Evolutionary conservation across 371 early-diverging fungal species (phyloP).

Genomic region (Blakeslea trispora): DNA sequence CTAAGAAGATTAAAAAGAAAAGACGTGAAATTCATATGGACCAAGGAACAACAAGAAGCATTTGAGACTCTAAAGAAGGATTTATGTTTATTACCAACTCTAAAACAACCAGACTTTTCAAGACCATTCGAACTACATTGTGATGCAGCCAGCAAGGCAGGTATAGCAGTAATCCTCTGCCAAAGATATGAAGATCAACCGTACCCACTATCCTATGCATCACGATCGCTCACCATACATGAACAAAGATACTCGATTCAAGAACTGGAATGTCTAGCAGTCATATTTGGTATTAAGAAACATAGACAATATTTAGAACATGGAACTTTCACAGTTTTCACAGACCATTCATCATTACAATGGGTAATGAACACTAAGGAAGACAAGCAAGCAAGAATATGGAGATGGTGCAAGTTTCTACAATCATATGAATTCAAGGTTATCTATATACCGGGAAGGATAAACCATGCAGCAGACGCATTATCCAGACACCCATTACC

Average conservation of each 20-base stretch:
- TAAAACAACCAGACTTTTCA: constrained; percentile 1
- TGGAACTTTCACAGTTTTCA: constrained; percentile 1
- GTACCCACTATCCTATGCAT: constrained; percentile 10
- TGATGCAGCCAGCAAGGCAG: not conserved
- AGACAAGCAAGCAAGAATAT: constrained; percentile 1
- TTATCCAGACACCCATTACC: constrained; percentile 4
- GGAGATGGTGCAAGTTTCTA: constrained; percentile 4
- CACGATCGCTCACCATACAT: not conserved
- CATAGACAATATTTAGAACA: constrained; percentile 5
- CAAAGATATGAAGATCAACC: not conserved
- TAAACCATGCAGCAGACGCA: not conserved
- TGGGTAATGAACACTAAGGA: constrained; percentile 6
- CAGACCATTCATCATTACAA: constrained; percentile 9
- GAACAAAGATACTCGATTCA: constrained; percentile 1
- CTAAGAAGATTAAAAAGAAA: not conserved
- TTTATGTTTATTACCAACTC: not conserved
- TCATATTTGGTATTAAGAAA: constrained; percentile 1
- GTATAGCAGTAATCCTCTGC: not conserved
- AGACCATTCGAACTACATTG: constrained; percentile 5
- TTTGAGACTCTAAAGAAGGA: constrained; percentile 4
- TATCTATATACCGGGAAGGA: not conserved
- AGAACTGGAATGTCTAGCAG: constrained; percentile 1
- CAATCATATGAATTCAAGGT: constrained; percentile 8
- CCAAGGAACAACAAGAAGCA: not conserved
- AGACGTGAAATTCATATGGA: not conserved